Base-by-base conservation (phyloP, 1,284 basidiomycete species). In the Ustilago tritici region DNA sequence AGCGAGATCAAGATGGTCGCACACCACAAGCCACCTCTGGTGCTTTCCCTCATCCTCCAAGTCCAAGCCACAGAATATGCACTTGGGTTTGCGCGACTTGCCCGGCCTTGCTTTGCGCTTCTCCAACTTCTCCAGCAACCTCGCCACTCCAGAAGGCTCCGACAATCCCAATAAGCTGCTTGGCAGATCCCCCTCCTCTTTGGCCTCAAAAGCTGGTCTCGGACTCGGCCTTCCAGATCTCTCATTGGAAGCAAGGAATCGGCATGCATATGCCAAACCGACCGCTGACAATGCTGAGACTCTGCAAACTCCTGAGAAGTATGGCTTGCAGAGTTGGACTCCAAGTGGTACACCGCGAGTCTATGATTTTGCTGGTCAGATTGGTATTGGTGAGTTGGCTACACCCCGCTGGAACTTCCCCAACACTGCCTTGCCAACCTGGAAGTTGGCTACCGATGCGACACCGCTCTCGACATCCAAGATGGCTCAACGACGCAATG, bases 351-450 rank as follows among this genome's bases (percentile, higher is more conserved):
- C 72, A 36, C 71, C 76, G 56, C 58, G 69, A 38, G 56, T 78
- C 32, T 76, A 92, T 76, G 95, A 99, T 88, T 90, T 96, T 63
- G 90, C 92, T 17, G 93, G 91, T 31, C 90, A 98, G 47, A 91
- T 98, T 61, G 96, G 96, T 23, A 93, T 98, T 11, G 96, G 96
- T 43, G 96, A 98, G 87, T 90, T 98, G n/a, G 89, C 95, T 8
- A 98, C 96, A n/a, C 96, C 96, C 43, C 90, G 95, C 75, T 99
- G 95, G 95, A 90, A 75, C 40, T 78, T 81, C 40, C 60, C 75
- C 4, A 53, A 64, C 41, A 61, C 69, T 5, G 58, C 69, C 6
- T 36, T 71, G 50, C 73, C 70, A 9, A 56, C 28, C 14, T 71
- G 70, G 72, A 57, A 66, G 35, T 11, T 47, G 6, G 53, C 53